Evolutionary conservation across 331 rosid genomes (phyloP).

Genomic region (Telfairia occidentalis): DNA sequence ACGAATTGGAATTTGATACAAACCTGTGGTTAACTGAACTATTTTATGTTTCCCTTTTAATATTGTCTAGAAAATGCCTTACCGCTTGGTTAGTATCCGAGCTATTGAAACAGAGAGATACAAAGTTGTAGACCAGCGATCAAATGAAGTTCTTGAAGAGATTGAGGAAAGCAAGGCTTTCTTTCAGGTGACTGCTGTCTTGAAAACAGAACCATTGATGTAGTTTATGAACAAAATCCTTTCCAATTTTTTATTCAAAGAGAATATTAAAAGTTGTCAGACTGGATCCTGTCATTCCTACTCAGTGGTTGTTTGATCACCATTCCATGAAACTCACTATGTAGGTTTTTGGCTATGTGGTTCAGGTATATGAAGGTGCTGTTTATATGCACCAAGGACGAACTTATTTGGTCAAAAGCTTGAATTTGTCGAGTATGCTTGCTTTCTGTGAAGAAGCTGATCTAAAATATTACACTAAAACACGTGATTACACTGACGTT

Average conservation of each 20-base stretch:
- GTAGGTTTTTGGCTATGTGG: constrained; percentile 1
- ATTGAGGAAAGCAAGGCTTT: constrained; percentile 95
- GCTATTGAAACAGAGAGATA: constrained; percentile 69
- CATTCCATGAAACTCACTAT: constrained; percentile 2
- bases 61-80: constrained; percentile 57
- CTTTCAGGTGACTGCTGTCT: constrained; percentile 48
- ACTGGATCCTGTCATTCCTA: not conserved
- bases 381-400: constrained; percentile 84
- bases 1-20: not conserved
- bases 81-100: constrained; percentile 58
- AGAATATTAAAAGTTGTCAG: not conserved
- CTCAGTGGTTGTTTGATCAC: not conserved
- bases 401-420: constrained; percentile 64
- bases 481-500: constrained; percentile 69
- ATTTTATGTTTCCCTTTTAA: not conserved
- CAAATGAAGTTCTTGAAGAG: constrained; percentile 71
- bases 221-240: not conserved
- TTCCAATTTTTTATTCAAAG: not conserved
- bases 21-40: not conserved
- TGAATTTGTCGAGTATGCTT: constrained; percentile 45
- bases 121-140: constrained; percentile 48
- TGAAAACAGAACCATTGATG: not conserved
- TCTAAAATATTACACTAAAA: constrained; percentile 72
- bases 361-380: constrained; percentile 90
- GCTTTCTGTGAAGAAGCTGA: constrained; percentile 67